Evolutionary conservation across 2,329 filamentous ascomycete species (phyloP), one percentile per base, ranked within the genome.

Genomic region (Cyclaneusma minus): DNA sequence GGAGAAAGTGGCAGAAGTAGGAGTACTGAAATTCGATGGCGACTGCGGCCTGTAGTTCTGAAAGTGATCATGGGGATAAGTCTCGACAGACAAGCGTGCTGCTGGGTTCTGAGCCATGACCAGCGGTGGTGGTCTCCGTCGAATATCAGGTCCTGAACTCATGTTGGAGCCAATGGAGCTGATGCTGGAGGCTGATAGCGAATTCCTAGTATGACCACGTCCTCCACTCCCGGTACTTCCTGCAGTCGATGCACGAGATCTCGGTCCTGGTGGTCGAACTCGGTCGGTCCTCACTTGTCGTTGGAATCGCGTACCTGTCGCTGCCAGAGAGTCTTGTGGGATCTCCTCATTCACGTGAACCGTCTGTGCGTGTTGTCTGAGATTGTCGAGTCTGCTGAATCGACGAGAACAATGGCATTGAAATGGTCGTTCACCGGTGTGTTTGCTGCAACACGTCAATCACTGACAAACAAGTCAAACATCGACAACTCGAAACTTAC

Each of bases 331-430:
- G 49, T 94, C 84, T 21, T 75, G 73, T 3, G 89, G 89, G 17
- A 98, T 98, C 30, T 94, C 84, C 49, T 95, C 89, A 49, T 95
- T 94, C 31, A 92, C 80, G 49, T 98, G 89, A 1, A 98, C 89
- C 0, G 89, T 95, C 51, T 94, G 85, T 22, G 89, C 89, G 60
- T 98, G 89, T 48, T 98, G 89, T 32, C 89, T 73, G 27, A 98
- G 59, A 46, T 98, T 98, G 51, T 98, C 87, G 23, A 95, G 66
- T 25, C 87, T 71, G 7, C 89, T 95, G 49, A 98, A 98, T 29
- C 84, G 71, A 26, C 89, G 71, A 3, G 78, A 82, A 52, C 89
- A 98, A 51, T 95, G 89, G 40, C 89, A 98, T 51, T 91, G 80
- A 43, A 95, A 98, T 0, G 89, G 89, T 15, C 89, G 74, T 57